These are phyloP conservation scores for Raddia distichophylla DNA, from an alignment of 176 grass and related monocot genomes.

Conservation along the genomic window DNA sequence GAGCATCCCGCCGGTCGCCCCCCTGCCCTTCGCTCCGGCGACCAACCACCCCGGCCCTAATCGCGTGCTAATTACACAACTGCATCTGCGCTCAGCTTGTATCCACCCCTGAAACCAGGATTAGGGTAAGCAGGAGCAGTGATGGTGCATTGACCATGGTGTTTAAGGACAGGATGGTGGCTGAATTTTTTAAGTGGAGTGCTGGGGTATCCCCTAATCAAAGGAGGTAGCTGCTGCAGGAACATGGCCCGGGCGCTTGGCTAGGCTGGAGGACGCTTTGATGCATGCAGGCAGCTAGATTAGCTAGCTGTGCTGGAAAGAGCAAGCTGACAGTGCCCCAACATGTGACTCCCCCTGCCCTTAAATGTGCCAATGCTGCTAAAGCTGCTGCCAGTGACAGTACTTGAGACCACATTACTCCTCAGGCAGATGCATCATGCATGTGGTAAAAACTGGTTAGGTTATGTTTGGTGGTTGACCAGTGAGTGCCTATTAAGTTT, in stretches of 20 bases:
- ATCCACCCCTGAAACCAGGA: no score
- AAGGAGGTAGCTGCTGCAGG: background rate
- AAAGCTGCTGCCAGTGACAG: background rate
- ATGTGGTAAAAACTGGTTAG: background rate
- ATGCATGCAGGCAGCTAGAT: background rate
- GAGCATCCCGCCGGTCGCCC: conserved; percentile 36
- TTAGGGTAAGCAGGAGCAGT: background rate
- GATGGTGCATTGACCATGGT: no score
- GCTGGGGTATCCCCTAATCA: background rate
- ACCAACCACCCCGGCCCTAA: background rate
- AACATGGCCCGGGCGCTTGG: conserved; percentile 29
- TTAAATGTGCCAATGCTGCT: conserved; percentile 3
- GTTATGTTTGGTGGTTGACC: no score
- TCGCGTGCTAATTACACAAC: no score
- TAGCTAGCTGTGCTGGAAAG: conserved; percentile 36
- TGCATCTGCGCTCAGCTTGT: no score
- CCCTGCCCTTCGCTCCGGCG: background rate
- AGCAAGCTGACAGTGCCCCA: conserved; percentile 15
- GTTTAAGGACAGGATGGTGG: background rate
- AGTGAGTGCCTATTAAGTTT: no score
- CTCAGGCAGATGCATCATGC: background rate
- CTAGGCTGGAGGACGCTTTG: conserved; percentile 36
- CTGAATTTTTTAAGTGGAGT: background rate
- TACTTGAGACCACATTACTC: background rate
- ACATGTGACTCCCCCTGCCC: conserved; percentile 27